phyloP scores from a whole-genome alignment of 345 rosid species.

The Eucalyptus pauciflora region DNA sequence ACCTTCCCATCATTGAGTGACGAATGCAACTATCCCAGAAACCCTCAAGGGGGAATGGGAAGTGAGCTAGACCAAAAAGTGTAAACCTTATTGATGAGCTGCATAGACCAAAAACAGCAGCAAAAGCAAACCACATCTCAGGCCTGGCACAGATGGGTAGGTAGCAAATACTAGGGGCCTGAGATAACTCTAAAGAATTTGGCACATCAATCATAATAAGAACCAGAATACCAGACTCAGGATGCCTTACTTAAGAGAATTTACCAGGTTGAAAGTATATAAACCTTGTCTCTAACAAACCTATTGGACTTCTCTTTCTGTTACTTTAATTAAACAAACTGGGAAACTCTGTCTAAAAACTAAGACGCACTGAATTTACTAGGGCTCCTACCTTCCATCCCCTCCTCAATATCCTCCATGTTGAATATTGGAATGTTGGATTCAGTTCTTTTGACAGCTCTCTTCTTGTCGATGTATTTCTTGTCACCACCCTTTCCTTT shows the following conservation, averaged over 20 bases:
- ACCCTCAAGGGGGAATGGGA: background rate
- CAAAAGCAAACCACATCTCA: background rate
- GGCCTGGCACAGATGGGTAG: background rate
- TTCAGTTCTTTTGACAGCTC: background rate
- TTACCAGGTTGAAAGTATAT: background rate
- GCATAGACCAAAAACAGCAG: background rate
- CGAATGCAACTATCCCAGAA: background rate
- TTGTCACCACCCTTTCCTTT: slow-evolving; percentile 40
- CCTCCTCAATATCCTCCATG: slow-evolving; percentile 7
- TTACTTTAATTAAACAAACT: background rate
- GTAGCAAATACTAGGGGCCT: background rate
- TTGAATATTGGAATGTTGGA: slow-evolving; percentile 4
- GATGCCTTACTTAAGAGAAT: background rate
- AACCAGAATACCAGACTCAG: background rate
- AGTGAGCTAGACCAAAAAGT: background rate
- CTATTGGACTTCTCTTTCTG: background rate
- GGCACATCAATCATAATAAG: background rate
- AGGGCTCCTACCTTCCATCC: background rate
- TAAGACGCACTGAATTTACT: background rate
- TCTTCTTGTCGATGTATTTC: slow-evolving; percentile 6
- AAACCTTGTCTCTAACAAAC: background rate
- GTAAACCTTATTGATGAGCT: background rate
- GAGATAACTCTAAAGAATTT: background rate
- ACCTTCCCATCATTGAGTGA: background rate
- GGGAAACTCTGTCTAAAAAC: background rate